Evolutionary conservation across 202 grass and related monocot genomes (phyloP).

Genomic region (Thinopyrum obtusiflorum): DNA sequence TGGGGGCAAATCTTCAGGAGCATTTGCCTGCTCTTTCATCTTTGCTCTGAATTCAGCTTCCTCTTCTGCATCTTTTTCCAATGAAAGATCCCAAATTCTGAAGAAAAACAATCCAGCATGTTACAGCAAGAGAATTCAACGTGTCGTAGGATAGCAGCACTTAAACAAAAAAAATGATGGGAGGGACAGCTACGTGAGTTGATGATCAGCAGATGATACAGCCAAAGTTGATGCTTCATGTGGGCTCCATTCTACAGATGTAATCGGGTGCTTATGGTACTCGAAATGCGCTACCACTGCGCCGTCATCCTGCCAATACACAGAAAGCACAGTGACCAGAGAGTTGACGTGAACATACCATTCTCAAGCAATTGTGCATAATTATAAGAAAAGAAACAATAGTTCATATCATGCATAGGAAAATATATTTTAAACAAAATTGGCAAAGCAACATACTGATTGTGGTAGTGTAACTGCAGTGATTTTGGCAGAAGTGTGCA

Average conservation of each 20-base stretch:
- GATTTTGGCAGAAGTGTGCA: not conserved
- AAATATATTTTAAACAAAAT: not conserved
- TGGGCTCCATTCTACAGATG: constrained; percentile 89
- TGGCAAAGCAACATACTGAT: not conserved
- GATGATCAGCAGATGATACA: constrained; percentile 81
- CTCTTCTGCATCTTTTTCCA: constrained; percentile 88
- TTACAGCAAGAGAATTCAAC: not conserved
- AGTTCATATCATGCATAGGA: not conserved
- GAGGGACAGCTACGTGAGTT: constrained; percentile 63
- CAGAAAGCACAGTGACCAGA: not conserved
- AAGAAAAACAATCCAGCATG: constrained; percentile 6
- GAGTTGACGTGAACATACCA: not conserved
- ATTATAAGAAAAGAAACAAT: not conserved
- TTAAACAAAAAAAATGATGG: not conserved
- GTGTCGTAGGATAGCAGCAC: not conserved
- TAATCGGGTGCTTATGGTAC: constrained; percentile 83
- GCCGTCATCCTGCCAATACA: constrained; percentile 44
- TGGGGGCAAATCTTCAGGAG: constrained; percentile 81
- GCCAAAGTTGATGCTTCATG: constrained; percentile 92
- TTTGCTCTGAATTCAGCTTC: constrained; percentile 82
- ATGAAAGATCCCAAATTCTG: constrained; percentile 90
- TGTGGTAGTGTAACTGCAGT: not conserved
- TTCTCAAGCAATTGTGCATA: constrained; percentile 4
- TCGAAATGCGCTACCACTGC: constrained; percentile 69
- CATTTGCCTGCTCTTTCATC: constrained; percentile 78